phyloP scores from a whole-genome alignment of 2,329 filamentous ascomycete genomes.

The Trichoderma oligosporum region DNA sequence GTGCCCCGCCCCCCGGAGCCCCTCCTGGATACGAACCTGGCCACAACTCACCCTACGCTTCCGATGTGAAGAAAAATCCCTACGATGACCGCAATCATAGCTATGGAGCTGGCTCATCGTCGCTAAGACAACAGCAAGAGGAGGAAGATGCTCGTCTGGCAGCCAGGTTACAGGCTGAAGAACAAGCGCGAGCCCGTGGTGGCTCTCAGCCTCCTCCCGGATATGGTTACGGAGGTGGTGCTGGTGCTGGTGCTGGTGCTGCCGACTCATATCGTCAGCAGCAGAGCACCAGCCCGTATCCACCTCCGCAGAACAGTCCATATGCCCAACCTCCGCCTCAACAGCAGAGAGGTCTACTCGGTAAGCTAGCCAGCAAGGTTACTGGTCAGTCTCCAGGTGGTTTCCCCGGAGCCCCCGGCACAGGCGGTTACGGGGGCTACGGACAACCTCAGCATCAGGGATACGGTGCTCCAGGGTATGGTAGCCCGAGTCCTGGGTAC shows the following conservation, averaged over 20 bases:
- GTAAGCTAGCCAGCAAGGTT: conserved; percentile 47
- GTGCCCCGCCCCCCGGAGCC: conserved; percentile 50
- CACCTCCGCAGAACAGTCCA: conserved; percentile 19
- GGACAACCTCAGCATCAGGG: conserved; percentile 27
- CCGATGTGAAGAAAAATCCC: conserved; percentile 66
- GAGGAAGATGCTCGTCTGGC: conserved; percentile 72
- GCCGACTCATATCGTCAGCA: conserved; percentile 30
- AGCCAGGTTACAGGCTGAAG: conserved; percentile 75
- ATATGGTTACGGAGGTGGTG: conserved; percentile 28
- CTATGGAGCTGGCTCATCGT: conserved; percentile 33
- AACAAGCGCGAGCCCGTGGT: conserved; percentile 58
- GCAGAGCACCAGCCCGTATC: conserved; percentile 16
- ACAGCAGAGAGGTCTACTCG: conserved; percentile 42
- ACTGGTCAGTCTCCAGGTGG: neutral
- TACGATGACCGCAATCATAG: conserved; percentile 49
- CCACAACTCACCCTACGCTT: conserved; percentile 34
- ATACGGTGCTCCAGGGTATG: conserved; percentile 25
- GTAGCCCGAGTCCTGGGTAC: conserved; percentile 17
- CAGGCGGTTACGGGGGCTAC: conserved; percentile 29
- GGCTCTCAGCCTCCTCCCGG: conserved; percentile 31
- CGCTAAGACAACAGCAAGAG: conserved; percentile 25
- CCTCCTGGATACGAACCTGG: conserved; percentile 63
- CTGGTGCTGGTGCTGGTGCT: too few relatives aligned
- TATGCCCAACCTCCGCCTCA: conserved; percentile 26
- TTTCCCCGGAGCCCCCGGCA: conserved; percentile 28